Percentiles rank a stretch among this genome's conserved stretches.
Evolutionary conservation across 208 protist species (phyloP).

Genomic region (Angomonas desouzai): DNA sequence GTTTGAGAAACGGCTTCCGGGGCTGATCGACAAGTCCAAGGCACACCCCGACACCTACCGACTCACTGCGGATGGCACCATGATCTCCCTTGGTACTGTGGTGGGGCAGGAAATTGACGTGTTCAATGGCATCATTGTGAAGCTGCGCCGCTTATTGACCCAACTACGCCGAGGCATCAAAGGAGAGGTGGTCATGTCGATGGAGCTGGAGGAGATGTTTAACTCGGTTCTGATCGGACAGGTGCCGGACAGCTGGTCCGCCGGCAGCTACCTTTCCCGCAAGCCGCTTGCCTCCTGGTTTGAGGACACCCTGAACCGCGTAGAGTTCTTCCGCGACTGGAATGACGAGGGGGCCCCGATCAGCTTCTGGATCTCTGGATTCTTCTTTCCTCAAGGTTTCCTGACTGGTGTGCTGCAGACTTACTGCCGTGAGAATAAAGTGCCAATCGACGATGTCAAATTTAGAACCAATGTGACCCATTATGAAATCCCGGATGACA

Average conservation of each 20-base stretch:
- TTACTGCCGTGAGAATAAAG: constrained; percentile 81
- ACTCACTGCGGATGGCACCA: constrained; percentile 78
- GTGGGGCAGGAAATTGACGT: constrained; percentile 88
- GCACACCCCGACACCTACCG: constrained; percentile 83
- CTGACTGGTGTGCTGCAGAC: constrained; percentile 91
- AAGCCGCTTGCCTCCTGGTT: constrained; percentile 96
- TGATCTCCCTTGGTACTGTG: constrained; percentile 90
- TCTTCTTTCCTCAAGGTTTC: constrained; percentile 98
- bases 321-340: constrained; percentile 95
- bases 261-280: constrained; percentile 92
- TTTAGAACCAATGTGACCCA: constrained; percentile 85
- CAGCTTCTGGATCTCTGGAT: constrained; percentile 96
- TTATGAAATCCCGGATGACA: constrained; percentile 67
- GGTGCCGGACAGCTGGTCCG: constrained; percentile 91
- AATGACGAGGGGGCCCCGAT: constrained; percentile 88
- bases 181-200: constrained; percentile 91
- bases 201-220: constrained; percentile 89
- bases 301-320: constrained; percentile 88
- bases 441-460: constrained; percentile 90
- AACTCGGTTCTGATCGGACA: constrained; percentile 83
- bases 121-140: constrained; percentile 82
- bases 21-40: constrained; percentile 74
- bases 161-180: constrained; percentile 82
- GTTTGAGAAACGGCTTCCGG: constrained; percentile 75
- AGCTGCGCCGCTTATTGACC: constrained; percentile 64